These are phyloP conservation scores for Mucor circinelloides DNA, from an alignment of 371 early-diverging fungal genomes.

Conservation along the genomic window DNA sequence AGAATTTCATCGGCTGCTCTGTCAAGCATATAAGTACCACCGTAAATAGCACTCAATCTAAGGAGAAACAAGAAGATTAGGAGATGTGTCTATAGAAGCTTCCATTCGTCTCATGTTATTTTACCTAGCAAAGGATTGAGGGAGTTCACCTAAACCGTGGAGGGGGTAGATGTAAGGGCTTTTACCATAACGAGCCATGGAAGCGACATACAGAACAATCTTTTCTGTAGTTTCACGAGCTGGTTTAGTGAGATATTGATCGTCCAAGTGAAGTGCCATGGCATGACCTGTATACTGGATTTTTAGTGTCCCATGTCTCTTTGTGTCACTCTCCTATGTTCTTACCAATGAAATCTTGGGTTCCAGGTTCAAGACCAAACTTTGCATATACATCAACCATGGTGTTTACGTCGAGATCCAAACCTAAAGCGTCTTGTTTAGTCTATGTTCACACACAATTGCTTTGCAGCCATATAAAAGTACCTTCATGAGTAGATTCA, in stretches of 20 bases:
- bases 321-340: not conserved
- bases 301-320: not conserved
- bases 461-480: no score
- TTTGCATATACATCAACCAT: slow-evolving; percentile 92
- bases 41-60: slow-evolving; percentile 93
- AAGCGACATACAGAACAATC: slow-evolving; percentile 93
- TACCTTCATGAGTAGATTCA: slow-evolving; percentile 78
- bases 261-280: slow-evolving; percentile 97
- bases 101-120: not conserved
- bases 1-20: slow-evolving; percentile 91
- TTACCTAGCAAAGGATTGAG: slow-evolving; percentile 76
- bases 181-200: slow-evolving; percentile 95
- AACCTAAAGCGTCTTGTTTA: slow-evolving; percentile 27
- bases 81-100: not conserved
- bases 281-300: slow-evolving; percentile 78
- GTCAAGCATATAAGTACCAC: slow-evolving; percentile 98
- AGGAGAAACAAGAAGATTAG: not conserved
- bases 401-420: slow-evolving; percentile 75
- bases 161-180: slow-evolving; percentile 99
- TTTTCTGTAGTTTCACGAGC: slow-evolving; percentile 95
- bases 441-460: not conserved
- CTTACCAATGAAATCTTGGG: slow-evolving; percentile 94
- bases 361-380: slow-evolving; percentile 91
- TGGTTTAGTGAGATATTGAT: slow-evolving; percentile 84
- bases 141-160: slow-evolving; percentile 99